A percentile compares a stretch with the other conserved stretches of the same genome.
phyloP scores from a whole-genome alignment of 805 yeast species.

The Candida fluviatilis region DNA sequence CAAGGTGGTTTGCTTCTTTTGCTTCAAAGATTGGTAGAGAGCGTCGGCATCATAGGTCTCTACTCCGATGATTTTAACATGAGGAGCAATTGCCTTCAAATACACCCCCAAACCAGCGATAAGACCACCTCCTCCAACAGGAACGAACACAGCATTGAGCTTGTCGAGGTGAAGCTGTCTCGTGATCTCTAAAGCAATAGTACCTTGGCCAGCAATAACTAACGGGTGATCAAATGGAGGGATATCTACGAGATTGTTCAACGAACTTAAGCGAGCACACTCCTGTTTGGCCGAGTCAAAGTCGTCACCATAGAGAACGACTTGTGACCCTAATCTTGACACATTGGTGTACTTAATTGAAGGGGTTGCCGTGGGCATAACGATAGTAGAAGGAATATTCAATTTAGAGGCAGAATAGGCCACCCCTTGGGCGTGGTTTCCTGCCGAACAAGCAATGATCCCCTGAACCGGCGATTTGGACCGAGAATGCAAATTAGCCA shows the following conservation, averaged over 20 bases:
- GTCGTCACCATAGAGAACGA: slow-evolving; percentile 88
- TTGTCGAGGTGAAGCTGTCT: slow-evolving; percentile 79
- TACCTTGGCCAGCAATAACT: slow-evolving; percentile 98
- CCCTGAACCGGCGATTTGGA: slow-evolving; percentile 65
- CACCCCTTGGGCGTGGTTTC: slow-evolving; percentile 99
- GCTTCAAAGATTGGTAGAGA: slow-evolving; percentile 65
- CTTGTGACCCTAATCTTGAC: slow-evolving; percentile 87
- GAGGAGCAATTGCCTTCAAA: slow-evolving; percentile 95
- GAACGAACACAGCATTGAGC: slow-evolving; percentile 82
- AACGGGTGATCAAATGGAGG: slow-evolving; percentile 99
- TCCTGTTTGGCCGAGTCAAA: slow-evolving; percentile 94
- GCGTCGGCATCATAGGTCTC: slow-evolving; percentile 96
- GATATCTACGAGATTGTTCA: slow-evolving; percentile 76
- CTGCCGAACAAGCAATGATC: slow-evolving; percentile 97
- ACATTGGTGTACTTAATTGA: slow-evolving; percentile 91
- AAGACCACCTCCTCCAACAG: slow-evolving; percentile 97
- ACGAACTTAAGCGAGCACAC: slow-evolving; percentile 65
- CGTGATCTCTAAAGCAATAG: slow-evolving; percentile 88
- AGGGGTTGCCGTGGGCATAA: slow-evolving; percentile 98
- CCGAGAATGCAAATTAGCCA: slow-evolving; percentile 71
- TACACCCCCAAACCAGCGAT: slow-evolving; percentile 89
- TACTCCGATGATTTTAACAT: slow-evolving; percentile 90
- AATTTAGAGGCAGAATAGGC: slow-evolving; percentile 85
- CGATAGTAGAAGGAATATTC: slow-evolving; percentile 91
- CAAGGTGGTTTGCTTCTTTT: slow-evolving; percentile 52